phyloP scores from a whole-genome alignment of 495 filamentous ascomycete species.

The Hypoxylon perforatum region DNA sequence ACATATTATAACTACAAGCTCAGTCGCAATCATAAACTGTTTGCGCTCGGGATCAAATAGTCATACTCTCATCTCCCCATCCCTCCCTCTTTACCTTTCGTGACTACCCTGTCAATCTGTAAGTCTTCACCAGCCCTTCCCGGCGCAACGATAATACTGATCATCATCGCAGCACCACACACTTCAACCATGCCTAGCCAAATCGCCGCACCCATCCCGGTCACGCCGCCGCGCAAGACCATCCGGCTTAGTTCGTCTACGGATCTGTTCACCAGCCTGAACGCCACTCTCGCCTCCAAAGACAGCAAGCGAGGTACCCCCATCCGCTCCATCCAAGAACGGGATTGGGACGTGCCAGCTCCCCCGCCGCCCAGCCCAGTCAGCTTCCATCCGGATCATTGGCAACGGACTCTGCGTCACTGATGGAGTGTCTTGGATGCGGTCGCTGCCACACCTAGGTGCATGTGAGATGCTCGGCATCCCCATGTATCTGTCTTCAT shows the following conservation, averaged over 20 bases:
- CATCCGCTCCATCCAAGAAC: conserved; percentile 58
- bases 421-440: conserved; percentile 25
- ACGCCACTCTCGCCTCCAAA: conserved; percentile 55
- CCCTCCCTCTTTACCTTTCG: background rate
- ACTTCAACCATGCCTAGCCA: conserved; percentile 57
- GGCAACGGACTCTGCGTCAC: conserved; percentile 46
- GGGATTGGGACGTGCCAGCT: conserved; percentile 62
- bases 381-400: conserved; percentile 58
- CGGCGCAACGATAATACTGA: conserved; percentile 8
- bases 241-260: conserved; percentile 51
- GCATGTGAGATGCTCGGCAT: conserved; percentile 16
- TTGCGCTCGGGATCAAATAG: conserved; percentile 3
- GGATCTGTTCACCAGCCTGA: conserved; percentile 60
- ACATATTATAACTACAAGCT: conserved; percentile 26
- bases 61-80: background rate
- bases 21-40: conserved; percentile 21
- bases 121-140: conserved; percentile 8
- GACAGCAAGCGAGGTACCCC: conserved; percentile 50
- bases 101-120: conserved; percentile 7
- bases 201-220: conserved; percentile 57
- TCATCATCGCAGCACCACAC: conserved; percentile 12
- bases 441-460: background rate
- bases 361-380: conserved; percentile 62
- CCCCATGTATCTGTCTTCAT: conserved; percentile 31
- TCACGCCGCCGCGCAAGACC: conserved; percentile 53